Base-by-base conservation (phyloP, 2,329 filamentous ascomycete genomes). In the Dothistroma pini region DNA sequence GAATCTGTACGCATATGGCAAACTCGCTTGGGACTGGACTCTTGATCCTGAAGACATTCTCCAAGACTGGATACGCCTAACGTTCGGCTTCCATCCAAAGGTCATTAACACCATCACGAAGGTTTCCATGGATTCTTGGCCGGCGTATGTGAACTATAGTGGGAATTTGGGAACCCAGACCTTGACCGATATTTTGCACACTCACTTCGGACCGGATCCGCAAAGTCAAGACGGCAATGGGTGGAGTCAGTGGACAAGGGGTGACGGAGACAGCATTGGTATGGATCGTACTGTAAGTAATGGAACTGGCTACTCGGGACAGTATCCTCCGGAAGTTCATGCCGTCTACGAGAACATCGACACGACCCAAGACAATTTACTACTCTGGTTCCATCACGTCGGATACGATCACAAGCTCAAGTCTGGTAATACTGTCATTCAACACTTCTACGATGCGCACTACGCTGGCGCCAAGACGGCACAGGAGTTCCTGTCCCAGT, bases 371-470 rank as follows among this genome's bases (percentile, higher is more conserved):
- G 88, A 90, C 62, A 78, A 90, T 22, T 76, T 90, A 0, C 73
- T 90, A 2, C 77, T 90, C 1, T 91, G 88, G 88, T 90, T 90
- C 75, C 88, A 90, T 71, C 88, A 91, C 69, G 86, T 90, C 0
- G 81, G 82, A 3, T 91, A 89, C 70, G 88, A 84, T 0, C 83
- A 88, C 44, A 73, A 71, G 7, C 79, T 90, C 1, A 79, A 85
- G 10, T 84, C 82, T 0, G 85, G 86, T 11, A 84, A 87, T 72
- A 88, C 87, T 0, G 86, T 90, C 2, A 87, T 87, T 56, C 85
- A 87, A 68, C 84, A 87, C 68, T 86, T 87, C 71, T 87, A 87
- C 68, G 81, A 87, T 62, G 83, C 84, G 0, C 85, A 87, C 63
- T 86, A 87, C 64, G 72, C 75, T 8, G 85, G 85, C 7, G 82